Evolutionary conservation across 129 eudicot genomes (phyloP).

Genomic region (Saussurea involucrata): DNA sequence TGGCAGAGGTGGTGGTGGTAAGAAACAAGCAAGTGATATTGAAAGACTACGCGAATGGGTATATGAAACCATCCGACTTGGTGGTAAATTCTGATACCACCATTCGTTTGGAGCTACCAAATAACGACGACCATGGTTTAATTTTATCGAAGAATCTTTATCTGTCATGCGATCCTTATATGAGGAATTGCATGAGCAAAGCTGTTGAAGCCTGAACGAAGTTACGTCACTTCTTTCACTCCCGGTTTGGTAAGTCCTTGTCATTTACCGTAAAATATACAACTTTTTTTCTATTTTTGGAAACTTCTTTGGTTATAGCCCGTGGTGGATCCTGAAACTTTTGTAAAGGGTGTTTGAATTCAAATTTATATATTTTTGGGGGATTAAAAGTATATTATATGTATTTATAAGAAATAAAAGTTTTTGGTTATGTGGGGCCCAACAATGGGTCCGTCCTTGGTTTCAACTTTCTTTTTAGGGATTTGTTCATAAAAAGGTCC

Average conservation of each 20-base stretch:
- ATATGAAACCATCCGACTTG: conserved; percentile 7
- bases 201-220: neutral
- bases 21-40: conserved; percentile 30
- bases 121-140: neutral
- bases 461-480: too few species aligned
- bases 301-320: neutral
- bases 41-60: conserved; percentile 25
- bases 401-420: too few species aligned
- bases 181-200: conserved; percentile 4
- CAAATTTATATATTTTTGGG: neutral
- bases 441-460: too few species aligned
- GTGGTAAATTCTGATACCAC: conserved; percentile 21
- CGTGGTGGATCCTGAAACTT: neutral
- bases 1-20: neutral
- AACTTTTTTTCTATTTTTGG: neutral
- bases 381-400: neutral
- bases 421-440: too few species aligned
- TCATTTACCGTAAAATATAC: neutral
- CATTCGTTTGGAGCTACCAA: conserved; percentile 26
- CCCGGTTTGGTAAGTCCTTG: conserved; percentile 20
- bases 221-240: neutral
- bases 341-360: neutral
- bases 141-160: conserved; percentile 17
- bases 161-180: conserved; percentile 28
- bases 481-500: neutral